A percentile compares a stretch with the other conserved stretches of the same genome.
Evolutionary conservation across 1,284 basidiomycete species (phyloP).

Genomic region (Apiotrichum laibachii): DNA sequence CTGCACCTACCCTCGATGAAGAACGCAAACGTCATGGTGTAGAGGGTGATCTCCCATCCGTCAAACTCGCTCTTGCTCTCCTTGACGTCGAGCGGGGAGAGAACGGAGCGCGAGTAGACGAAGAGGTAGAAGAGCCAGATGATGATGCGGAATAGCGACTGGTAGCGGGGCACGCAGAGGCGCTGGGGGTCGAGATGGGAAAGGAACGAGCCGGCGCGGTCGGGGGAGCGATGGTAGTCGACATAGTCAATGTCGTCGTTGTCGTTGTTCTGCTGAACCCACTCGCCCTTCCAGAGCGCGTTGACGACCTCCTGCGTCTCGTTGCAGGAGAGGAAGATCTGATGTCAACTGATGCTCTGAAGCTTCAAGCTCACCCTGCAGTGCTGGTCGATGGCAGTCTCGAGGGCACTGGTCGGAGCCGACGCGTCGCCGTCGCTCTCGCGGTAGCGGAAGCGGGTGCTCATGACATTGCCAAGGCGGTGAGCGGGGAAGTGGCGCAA

Average conservation of each 20-base stretch:
- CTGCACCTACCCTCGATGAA: conserved; percentile 73
- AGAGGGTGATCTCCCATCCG: conserved; percentile 72
- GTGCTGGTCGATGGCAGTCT: conserved; percentile 75
- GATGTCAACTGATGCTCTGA: conserved; percentile 33
- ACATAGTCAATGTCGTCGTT: conserved; percentile 52
- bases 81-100: conserved; percentile 43
- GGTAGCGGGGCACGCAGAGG: conserved; percentile 77
- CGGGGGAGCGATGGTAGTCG: conserved; percentile 41
- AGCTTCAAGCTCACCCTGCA: conserved; percentile 39
- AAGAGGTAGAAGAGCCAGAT: conserved; percentile 83
- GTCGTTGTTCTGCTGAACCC: conserved; percentile 62
- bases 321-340: conserved; percentile 77
- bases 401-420: conserved; percentile 70
- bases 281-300: conserved; percentile 72
- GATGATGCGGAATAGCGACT: conserved; percentile 53
- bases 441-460: conserved; percentile 66
- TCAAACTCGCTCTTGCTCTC: conserved; percentile 58
- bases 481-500: conserved; percentile 67
- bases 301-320: conserved; percentile 71
- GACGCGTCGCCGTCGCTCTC: conserved; percentile 74
- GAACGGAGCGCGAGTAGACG: conserved; percentile 81
- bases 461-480: conserved; percentile 65
- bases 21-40: conserved; percentile 71
- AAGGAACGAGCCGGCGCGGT: conserved; percentile 59
- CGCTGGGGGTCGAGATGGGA: conserved; percentile 71